Conservation (phyloP, 208 protist genomes). For the Leishmania turanica region DNA sequence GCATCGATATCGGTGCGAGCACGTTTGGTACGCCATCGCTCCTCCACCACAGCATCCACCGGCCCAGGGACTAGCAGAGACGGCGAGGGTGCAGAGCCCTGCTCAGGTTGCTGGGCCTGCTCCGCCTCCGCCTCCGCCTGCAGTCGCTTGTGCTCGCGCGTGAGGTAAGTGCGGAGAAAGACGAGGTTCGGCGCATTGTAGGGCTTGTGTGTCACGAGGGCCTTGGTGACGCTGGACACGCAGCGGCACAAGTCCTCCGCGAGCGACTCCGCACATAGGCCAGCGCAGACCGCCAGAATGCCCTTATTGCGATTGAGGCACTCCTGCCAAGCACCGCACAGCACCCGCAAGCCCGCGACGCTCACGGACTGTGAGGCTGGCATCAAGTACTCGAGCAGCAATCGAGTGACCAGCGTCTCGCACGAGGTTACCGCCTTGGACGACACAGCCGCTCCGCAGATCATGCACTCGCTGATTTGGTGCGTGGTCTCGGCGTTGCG, state of each 20-base stretch:
- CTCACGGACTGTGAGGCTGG: slow-evolving; percentile 21
- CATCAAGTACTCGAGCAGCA: slow-evolving; percentile 23
- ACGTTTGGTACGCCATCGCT: slow-evolving; percentile 27
- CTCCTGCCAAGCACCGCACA: slow-evolving; percentile 55
- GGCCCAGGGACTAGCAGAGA: slow-evolving; percentile 20
- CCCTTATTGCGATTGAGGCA: slow-evolving; percentile 59
- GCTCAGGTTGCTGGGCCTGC: background rate
- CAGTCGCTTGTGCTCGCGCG: slow-evolving; percentile 29
- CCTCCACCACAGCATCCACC: slow-evolving; percentile 16
- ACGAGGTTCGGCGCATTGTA: slow-evolving; percentile 28
- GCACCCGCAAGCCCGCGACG: slow-evolving; percentile 40
- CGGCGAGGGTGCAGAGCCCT: background rate
- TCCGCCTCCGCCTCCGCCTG: slow-evolving; percentile 4
- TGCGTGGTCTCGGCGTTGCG: slow-evolving; percentile 45
- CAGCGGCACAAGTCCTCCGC: slow-evolving; percentile 46
- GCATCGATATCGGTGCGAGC: slow-evolving; percentile 23
- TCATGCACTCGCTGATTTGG: slow-evolving; percentile 46
- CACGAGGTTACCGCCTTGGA: slow-evolving; percentile 13
- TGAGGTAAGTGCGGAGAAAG: slow-evolving; percentile 24
- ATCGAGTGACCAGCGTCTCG: slow-evolving; percentile 25
- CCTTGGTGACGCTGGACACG: slow-evolving; percentile 41
- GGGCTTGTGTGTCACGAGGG: slow-evolving; percentile 31
- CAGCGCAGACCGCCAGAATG: slow-evolving; percentile 66
- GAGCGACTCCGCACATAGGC: slow-evolving; percentile 48
- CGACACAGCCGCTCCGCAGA: slow-evolving; percentile 39